Evolutionary conservation across 768 basidiomycete species (phyloP).

Genomic region (Russula vinacea): DNA sequence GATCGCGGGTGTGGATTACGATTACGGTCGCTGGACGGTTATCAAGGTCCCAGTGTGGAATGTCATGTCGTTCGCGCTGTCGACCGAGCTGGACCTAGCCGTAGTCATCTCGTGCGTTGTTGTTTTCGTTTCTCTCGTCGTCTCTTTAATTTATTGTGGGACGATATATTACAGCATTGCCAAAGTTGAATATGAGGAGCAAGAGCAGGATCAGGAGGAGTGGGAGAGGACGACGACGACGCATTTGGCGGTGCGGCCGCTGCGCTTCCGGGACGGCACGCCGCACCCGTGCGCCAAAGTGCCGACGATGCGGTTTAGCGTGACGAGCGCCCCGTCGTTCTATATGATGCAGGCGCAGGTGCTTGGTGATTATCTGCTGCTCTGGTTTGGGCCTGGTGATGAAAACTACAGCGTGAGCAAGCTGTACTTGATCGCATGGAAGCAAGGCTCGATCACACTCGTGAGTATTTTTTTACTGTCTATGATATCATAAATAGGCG

Average conservation of each 20-base stretch:
- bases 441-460: slow-evolving; percentile 2
- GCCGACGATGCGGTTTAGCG: neutral
- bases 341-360: neutral
- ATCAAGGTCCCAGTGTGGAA: neutral
- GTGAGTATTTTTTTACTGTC: neutral
- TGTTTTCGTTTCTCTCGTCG: too few species aligned
- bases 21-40: slow-evolving; percentile 6
- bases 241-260: neutral
- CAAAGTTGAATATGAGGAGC: too few species aligned
- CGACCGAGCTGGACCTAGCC: slow-evolving; percentile 7
- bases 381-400: neutral
- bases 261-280: slow-evolving; percentile 6
- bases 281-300: slow-evolving; percentile 3
- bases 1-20: too few species aligned
- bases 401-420: neutral
- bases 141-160: neutral
- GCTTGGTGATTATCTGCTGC: slow-evolving; percentile 3
- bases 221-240: too few species aligned
- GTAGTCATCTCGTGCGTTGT: slow-evolving; percentile 5
- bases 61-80: neutral
- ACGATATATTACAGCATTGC: too few species aligned
- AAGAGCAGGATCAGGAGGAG: neutral
- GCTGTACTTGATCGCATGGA: slow-evolving; percentile 16
- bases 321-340: neutral
- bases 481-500: neutral